phyloP scores from a whole-genome alignment of 2,329 filamentous ascomycete species.

The Colletotrichum spinosum region DNA sequence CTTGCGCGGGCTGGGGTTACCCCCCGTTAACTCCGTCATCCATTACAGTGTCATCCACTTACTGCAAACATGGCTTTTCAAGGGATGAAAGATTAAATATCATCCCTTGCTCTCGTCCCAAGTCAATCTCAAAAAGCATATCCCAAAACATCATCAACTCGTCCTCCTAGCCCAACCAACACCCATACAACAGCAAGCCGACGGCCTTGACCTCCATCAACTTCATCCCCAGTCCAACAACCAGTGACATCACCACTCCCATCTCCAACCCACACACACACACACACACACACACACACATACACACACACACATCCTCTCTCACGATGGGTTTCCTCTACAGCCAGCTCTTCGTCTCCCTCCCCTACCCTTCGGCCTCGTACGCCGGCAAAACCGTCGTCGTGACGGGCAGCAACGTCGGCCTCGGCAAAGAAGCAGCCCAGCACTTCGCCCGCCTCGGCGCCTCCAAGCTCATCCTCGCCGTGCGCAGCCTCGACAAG shows the following conservation, averaged over 20 bases:
- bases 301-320: too few relatives aligned
- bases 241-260: not conserved
- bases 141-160: too few relatives aligned
- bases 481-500: conserved; percentile 38
- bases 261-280: not conserved
- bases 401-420: conserved; percentile 50
- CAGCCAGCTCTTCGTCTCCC: conserved; percentile 26
- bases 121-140: too few relatives aligned
- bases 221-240: not conserved
- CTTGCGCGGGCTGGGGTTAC: too few relatives aligned
- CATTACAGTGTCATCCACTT: too few relatives aligned
- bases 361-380: conserved; percentile 40
- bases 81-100: too few relatives aligned
- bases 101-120: too few relatives aligned
- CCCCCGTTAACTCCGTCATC: too few relatives aligned
- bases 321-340: conserved; percentile 23
- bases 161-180: too few relatives aligned
- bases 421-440: conserved; percentile 50
- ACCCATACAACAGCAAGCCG: too few relatives aligned
- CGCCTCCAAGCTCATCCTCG: conserved; percentile 37
- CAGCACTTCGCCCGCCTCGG: conserved; percentile 42
- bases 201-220: not conserved
- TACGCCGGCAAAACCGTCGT: conserved; percentile 47
- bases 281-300: not conserved
- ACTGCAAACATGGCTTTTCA: too few relatives aligned